Conservation (phyloP, 2,329 filamentous ascomycete genomes). For the Scedosporium minutisporum region DNA sequence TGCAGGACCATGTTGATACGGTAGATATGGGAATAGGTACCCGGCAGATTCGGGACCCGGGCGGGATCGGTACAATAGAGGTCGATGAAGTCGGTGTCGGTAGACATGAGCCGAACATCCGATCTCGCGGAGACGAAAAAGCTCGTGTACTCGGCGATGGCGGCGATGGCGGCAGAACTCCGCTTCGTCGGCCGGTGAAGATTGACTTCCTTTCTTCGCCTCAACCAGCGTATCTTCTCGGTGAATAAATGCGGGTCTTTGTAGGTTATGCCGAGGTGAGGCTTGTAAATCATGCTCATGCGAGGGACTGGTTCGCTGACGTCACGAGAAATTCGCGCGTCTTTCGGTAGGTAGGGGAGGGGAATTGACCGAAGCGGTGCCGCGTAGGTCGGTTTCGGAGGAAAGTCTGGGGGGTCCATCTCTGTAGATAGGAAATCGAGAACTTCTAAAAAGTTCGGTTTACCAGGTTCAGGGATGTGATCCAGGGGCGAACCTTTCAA, state of each 20-base stretch:
- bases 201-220: neutral
- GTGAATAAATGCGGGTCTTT: neutral
- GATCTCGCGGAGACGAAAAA: neutral
- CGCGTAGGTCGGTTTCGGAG: neutral
- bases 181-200: neutral
- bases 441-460: no score
- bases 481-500: no score
- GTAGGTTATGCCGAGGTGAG: neutral
- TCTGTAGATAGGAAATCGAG: neutral
- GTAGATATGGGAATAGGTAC: neutral
- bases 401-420: neutral
- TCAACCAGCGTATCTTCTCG: neutral
- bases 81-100: neutral
- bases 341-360: neutral
- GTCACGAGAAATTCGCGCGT: neutral
- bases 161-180: neutral
- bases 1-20: conserved; percentile 49
- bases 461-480: no score
- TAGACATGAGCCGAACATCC: neutral
- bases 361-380: neutral
- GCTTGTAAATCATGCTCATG: conserved; percentile 5
- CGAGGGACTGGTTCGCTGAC: neutral
- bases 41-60: conserved; percentile 3
- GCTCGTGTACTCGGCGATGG: neutral
- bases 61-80: conserved; percentile 2